Base-by-base conservation (phyloP, 1,284 basidiomycete genomes). In the Coniophora puteana region DNA sequence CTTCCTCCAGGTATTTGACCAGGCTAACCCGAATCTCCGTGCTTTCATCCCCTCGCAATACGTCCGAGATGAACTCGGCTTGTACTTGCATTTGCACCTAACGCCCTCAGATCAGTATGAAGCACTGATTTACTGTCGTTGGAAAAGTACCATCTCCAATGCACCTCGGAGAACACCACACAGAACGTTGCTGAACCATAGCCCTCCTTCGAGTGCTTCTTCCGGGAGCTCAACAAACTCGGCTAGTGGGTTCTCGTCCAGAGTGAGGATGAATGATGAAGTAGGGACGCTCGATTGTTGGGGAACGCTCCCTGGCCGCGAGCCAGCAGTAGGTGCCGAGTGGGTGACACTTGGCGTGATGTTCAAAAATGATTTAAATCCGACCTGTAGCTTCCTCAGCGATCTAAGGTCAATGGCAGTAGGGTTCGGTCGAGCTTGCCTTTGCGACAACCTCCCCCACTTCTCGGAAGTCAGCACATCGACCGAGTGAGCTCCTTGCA, bases 21-120 rank as follows among this genome's bases (percentile, higher is more conserved):
- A 99, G 69, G 47, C 81, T 85, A 40, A 99, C 94, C 40, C 89
- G 78, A 50, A 99, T 86, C 65, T 97, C 94, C 8, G 96, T 99
- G 46, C 73, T 81, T 53, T 98, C 95, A 58, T 98, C 95, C 1
- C 96, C 96, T 45, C 92, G 73, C 46, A 99, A 71, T 11, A 85
- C 80, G 54, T 99, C 96, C 3, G 91, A 91, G 13, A 96, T 62
- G 64, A 99, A 99, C 39, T 82, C 80, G 14, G 82, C 85, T 50
- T 93, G 87, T 10, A 96, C 93, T 63, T 97, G 94, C 79, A 98
- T 90, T 65, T 99, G 95, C 21, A 97, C 84, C 93, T 97, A n/a
- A n/a, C n/a, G n/a, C n/a, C n/a, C n/a, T 61, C 24, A 36, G 42
- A 39, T 47, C 33, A 46, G 42, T 47, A 43, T 44, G 38, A 49